Percentiles rank a stretch among this genome's conserved stretches.
Conservation (phyloP, 2,329 filamentous ascomycete species). For the Fusarium gaditjirri region DNA sequence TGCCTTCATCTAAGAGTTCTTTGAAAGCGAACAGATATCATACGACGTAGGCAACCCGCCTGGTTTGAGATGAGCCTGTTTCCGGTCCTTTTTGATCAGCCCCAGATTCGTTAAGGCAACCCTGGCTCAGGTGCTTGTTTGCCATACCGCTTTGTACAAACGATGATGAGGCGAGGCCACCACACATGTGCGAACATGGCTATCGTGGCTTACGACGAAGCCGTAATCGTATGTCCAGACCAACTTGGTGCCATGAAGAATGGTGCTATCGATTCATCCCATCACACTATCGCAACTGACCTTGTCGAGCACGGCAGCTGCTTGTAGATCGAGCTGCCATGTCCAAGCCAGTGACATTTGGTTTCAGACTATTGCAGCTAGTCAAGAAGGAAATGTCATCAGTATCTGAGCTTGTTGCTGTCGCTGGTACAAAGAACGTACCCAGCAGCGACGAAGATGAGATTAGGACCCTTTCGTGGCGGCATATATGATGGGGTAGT, state of each 20-base stretch:
- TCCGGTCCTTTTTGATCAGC: slow-evolving; percentile 18
- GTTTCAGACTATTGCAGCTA: slow-evolving; percentile 15
- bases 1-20: slow-evolving; percentile 5
- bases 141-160: slow-evolving; percentile 31
- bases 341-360: slow-evolving; percentile 11
- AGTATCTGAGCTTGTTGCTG: slow-evolving; percentile 9
- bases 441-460: slow-evolving; percentile 19
- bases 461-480: slow-evolving; percentile 44
- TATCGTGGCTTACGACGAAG: slow-evolving; percentile 15
- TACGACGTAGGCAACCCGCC: slow-evolving; percentile 9
- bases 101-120: slow-evolving; percentile 26
- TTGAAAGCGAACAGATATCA: slow-evolving; percentile 15
- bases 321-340: slow-evolving; percentile 23
- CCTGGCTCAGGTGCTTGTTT: slow-evolving; percentile 32
- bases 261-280: slow-evolving; percentile 26
- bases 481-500: slow-evolving; percentile 29
- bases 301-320: slow-evolving; percentile 11
- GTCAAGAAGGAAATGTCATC: slow-evolving; percentile 9
- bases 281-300: slow-evolving; percentile 20
- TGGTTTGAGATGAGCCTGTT: slow-evolving; percentile 6
- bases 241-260: slow-evolving; percentile 18
- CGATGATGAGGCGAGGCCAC: slow-evolving; percentile 16
- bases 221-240: slow-evolving; percentile 33
- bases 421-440: not conserved
- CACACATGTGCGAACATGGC: not conserved